These are phyloP conservation scores for Sporothrix mexicana DNA, from an alignment of 2,329 filamentous ascomycete genomes.

Conservation along the genomic window DNA sequence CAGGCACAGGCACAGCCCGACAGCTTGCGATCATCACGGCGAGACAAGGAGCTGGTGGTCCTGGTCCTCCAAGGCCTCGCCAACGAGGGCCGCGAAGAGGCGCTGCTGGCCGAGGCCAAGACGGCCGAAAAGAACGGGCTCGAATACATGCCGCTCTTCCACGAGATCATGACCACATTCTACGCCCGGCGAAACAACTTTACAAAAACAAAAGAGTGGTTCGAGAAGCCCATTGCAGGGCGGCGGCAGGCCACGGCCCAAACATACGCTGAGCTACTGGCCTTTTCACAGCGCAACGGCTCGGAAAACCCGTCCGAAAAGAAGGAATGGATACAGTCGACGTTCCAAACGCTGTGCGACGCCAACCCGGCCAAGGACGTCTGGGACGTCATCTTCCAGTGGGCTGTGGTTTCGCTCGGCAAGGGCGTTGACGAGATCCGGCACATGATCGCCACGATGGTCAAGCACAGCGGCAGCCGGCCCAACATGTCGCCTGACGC, in stretches of 20 bases:
- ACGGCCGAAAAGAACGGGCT: constrained; percentile 51
- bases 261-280: constrained; percentile 62
- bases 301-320: constrained; percentile 43
- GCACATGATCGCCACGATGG: constrained; percentile 73
- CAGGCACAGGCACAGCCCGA: constrained; percentile 9
- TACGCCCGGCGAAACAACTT: constrained; percentile 65
- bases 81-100: constrained; percentile 61
- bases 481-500: constrained; percentile 63
- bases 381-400: constrained; percentile 77
- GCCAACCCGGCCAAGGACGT: constrained; percentile 54
- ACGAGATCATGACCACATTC: constrained; percentile 64
- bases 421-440: constrained; percentile 74
- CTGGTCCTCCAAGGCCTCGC: constrained; percentile 66
- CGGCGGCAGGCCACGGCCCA: constrained; percentile 49
- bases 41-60: constrained; percentile 51
- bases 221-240: constrained; percentile 58
- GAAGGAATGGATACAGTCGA: constrained; percentile 64
- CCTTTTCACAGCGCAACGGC: constrained; percentile 59
- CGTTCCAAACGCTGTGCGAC: constrained; percentile 62
- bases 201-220: constrained; percentile 71
- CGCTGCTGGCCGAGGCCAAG: constrained; percentile 58
- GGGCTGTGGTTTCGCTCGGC: constrained; percentile 72
- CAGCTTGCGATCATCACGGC: constrained; percentile 37
- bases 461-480: constrained; percentile 54
- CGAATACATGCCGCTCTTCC: constrained; percentile 53